phyloP scores from a whole-genome alignment of 2,329 filamentous ascomycete species.

The Pseudogymnoascus sp. region DNA sequence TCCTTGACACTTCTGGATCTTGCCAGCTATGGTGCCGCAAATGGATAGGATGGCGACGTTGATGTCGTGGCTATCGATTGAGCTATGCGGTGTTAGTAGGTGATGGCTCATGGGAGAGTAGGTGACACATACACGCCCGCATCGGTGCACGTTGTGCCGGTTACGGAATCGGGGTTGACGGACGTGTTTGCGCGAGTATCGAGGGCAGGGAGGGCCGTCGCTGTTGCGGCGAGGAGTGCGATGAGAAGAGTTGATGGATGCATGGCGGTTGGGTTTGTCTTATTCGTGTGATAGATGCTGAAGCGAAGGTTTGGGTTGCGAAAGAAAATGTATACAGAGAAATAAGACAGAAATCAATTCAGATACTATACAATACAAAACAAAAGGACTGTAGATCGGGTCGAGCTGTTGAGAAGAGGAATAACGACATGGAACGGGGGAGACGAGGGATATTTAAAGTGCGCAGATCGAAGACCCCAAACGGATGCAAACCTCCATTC shows the following conservation, averaged over 20 bases:
- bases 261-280: conserved; percentile 12
- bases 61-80: conserved; percentile 34
- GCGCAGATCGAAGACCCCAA: not conserved
- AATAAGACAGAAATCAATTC: conserved; percentile 5
- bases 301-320: not conserved
- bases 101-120: not conserved
- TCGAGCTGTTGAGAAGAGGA: not conserved
- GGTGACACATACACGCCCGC: conserved; percentile 20
- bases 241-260: conserved; percentile 15
- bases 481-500: not conserved
- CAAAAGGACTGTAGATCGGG: not conserved
- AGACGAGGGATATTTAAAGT: not conserved
- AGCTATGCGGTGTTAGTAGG: conserved; percentile 12
- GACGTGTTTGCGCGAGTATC: conserved; percentile 16
- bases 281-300: conserved; percentile 24
- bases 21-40: conserved; percentile 41
- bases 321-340: not conserved
- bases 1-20: conserved; percentile 38
- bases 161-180: conserved; percentile 26
- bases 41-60: conserved; percentile 40
- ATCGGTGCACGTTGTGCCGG: conserved; percentile 28
- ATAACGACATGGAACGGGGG: not conserved
- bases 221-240: conserved; percentile 11
- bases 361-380: not conserved
- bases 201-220: conserved; percentile 10